phyloP scores from a whole-genome alignment of 352 stramenopile genomes.

The Blastocystis sp. region DNA sequence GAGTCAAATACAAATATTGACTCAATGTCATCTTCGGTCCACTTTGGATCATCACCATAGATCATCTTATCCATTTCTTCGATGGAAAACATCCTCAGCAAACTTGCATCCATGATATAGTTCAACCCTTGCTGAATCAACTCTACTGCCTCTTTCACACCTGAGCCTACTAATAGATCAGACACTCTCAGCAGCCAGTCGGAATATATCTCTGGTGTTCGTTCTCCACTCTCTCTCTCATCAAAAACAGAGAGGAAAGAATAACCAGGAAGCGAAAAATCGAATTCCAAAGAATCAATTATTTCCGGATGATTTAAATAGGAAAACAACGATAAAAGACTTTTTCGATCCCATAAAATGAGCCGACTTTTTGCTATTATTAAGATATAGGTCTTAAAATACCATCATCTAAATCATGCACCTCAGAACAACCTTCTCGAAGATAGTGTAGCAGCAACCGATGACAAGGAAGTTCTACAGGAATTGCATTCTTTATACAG shows the following conservation, averaged over 20 bases:
- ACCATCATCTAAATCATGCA: background rate
- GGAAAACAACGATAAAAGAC: background rate
- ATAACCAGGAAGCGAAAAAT: background rate
- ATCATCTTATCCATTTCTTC: conserved; percentile 7
- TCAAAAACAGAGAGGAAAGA: background rate
- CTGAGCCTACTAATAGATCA: background rate
- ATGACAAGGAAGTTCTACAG: background rate
- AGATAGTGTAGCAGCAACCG: background rate
- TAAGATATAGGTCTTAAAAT: background rate
- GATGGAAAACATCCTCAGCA: background rate
- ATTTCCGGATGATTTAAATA: background rate
- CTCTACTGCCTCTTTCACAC: background rate
- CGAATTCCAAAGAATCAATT: background rate
- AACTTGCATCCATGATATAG: background rate
- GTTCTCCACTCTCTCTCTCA: background rate
- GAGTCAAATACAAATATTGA: background rate
- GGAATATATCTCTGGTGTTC: background rate
- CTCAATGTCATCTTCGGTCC: background rate
- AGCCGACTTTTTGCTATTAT: background rate
- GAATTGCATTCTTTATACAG: background rate
- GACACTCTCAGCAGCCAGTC: background rate
- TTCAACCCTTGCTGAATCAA: background rate
- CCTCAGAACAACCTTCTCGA: background rate
- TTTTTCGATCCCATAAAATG: background rate
- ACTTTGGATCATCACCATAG: background rate